Evolutionary conservation across 129 eudicot species (phyloP).

Genomic region (Lactuca saligna): DNA sequence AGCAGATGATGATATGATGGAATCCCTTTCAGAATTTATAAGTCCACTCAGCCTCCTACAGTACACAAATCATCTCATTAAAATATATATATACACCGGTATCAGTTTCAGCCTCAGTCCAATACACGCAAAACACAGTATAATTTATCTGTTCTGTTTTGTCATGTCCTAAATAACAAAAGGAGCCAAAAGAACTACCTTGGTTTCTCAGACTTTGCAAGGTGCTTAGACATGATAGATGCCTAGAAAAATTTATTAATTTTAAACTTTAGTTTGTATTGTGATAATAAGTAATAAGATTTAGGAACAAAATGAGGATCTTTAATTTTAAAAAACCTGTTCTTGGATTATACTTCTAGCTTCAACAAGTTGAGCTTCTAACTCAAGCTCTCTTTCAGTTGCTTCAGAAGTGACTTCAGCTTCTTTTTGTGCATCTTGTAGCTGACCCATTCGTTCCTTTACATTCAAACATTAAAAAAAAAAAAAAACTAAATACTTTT

Average conservation of each 20-base stretch:
- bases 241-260: constrained; percentile 48
- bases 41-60: constrained; percentile 85
- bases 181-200: constrained; percentile 46
- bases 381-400: constrained; percentile 96
- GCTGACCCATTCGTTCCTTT: constrained; percentile 94
- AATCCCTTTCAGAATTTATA: constrained; percentile 57
- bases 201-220: constrained; percentile 77
- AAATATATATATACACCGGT: not conserved
- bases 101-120: too few relatives aligned
- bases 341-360: constrained; percentile 99
- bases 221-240: constrained; percentile 87
- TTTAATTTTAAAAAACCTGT: constrained; percentile 52
- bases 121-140: too few relatives aligned
- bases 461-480: not conserved
- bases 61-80: constrained; percentile 15
- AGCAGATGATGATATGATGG: constrained; percentile 49
- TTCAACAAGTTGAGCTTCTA: constrained; percentile 99
- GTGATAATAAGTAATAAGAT: too few relatives aligned
- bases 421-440: constrained; percentile 94
- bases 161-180: not conserved
- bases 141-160: not conserved
- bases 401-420: constrained; percentile 97
- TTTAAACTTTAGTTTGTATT: too few relatives aligned
- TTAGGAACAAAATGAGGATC: too few relatives aligned
- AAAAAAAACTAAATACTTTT: not conserved